Conservation (phyloP, 768 basidiomycete genomes). For the Hortiboletus campestris region DNA sequence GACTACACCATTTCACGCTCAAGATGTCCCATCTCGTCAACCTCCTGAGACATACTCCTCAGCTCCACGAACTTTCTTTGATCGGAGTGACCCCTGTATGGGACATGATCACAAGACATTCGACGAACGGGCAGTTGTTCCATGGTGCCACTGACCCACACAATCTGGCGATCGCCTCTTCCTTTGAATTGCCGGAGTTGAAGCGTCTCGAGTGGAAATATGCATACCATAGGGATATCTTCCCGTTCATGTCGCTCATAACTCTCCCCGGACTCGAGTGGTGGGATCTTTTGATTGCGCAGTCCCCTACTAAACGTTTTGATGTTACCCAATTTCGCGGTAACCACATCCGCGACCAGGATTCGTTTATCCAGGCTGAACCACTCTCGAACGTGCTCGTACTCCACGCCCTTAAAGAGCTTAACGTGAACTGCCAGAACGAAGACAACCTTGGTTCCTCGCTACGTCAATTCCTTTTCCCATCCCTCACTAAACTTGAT, state of each 20-base stretch:
- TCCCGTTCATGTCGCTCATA: conserved; percentile 43
- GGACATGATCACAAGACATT: conserved; percentile 23
- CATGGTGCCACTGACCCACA: conserved; percentile 6
- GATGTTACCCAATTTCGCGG: conserved; percentile 30
- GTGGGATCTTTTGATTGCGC: conserved; percentile 45
- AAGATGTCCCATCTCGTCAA: conserved; percentile 40
- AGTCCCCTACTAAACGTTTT: conserved; percentile 26
- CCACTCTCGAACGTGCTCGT: conserved; percentile 30
- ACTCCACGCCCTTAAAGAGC: conserved; percentile 36
- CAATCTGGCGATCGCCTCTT: conserved; percentile 6
- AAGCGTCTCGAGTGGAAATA: conserved; percentile 49
- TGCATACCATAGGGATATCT: conserved; percentile 41
- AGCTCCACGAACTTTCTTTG: conserved; percentile 43
- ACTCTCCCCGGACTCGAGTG: conserved; percentile 39
- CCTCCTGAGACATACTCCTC: conserved; percentile 38
- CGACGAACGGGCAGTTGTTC: conserved; percentile 11
- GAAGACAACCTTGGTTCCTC: conserved; percentile 39
- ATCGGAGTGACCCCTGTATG: conserved; percentile 43
- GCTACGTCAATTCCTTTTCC: conserved; percentile 45
- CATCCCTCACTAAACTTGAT: conserved; percentile 44
- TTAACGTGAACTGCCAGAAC: conserved; percentile 42
- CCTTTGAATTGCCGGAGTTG: conserved; percentile 38
- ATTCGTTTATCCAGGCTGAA: conserved; percentile 29
- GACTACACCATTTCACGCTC: conserved; percentile 32
- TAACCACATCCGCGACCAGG: conserved; percentile 28